Conservation (phyloP, 345 rosid genomes). For the Brassica juncea region DNA sequence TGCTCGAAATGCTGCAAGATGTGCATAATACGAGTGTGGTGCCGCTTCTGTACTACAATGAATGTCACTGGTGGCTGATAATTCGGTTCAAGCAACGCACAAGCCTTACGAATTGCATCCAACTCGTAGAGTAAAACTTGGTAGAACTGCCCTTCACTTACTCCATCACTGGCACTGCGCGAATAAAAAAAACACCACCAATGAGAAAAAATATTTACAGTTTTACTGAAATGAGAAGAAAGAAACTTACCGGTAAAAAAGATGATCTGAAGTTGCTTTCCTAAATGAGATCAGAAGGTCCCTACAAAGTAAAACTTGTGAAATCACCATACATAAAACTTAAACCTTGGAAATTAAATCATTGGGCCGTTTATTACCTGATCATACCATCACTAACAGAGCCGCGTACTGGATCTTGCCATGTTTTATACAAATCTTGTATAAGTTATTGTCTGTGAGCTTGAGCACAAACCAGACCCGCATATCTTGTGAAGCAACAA, state of each 20-base stretch:
- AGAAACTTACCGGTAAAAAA: slow-evolving; percentile 72
- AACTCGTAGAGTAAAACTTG: slow-evolving; percentile 81
- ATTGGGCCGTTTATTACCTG: slow-evolving; percentile 48
- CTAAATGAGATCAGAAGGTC: slow-evolving; percentile 92
- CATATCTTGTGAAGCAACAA: slow-evolving; percentile 99
- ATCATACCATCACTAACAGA: slow-evolving; percentile 97
- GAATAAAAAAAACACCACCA: neutral
- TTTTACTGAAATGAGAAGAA: neutral
- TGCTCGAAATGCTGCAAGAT: slow-evolving; percentile 96
- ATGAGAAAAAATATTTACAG: no score
- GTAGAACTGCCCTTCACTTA: slow-evolving; percentile 97
- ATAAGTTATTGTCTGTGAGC: slow-evolving; percentile 99
- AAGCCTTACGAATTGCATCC: slow-evolving; percentile 91
- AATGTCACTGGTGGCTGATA: slow-evolving; percentile 98
- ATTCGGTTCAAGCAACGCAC: slow-evolving; percentile 95
- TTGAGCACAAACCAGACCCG: slow-evolving; percentile 98
- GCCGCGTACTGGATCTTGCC: slow-evolving; percentile 99
- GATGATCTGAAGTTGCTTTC: slow-evolving; percentile 95
- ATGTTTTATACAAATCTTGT: slow-evolving; percentile 95
- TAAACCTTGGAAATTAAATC: neutral
- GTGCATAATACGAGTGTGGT: slow-evolving; percentile 95
- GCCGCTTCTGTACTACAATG: slow-evolving; percentile 95
- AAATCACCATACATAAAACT: neutral
- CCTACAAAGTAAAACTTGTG: slow-evolving; percentile 35
- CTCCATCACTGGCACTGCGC: slow-evolving; percentile 97